phyloP scores from a whole-genome alignment of 306 rosid species.

The Trifolium fragiferum region DNA sequence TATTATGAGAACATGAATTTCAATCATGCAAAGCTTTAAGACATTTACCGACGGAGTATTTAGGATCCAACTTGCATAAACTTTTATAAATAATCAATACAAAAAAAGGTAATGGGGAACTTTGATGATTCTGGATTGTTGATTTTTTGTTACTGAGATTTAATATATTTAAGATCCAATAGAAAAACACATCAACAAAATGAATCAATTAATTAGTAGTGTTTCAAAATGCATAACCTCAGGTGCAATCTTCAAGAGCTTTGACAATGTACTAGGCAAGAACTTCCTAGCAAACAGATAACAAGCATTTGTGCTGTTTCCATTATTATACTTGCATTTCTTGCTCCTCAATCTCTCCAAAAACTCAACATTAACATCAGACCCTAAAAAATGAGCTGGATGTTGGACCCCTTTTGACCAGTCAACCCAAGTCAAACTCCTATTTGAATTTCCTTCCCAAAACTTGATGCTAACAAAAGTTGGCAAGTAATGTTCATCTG shows the following conservation, averaged over 20 bases:
- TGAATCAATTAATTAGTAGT: conserved; percentile 36
- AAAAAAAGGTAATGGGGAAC: neutral
- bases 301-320: conserved; percentile 47
- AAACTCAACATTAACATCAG: conserved; percentile 55
- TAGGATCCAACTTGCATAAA: neutral
- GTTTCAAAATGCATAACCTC: conserved; percentile 61
- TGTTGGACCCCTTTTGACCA: conserved; percentile 83
- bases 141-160: neutral
- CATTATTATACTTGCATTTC: conserved; percentile 58
- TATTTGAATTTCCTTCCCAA: conserved; percentile 63
- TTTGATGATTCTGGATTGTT: neutral
- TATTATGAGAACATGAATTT: neutral
- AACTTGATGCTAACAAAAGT: conserved; percentile 62
- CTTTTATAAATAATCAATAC: too few species aligned
- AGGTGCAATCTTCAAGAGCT: conserved; percentile 62
- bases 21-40: too few species aligned
- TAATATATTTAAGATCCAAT: too few species aligned
- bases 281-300: conserved; percentile 81
- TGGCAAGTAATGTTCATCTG: conserved; percentile 88
- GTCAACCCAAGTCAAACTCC: conserved; percentile 81
- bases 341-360: conserved; percentile 57
- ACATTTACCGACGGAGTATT: too few species aligned
- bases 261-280: conserved; percentile 51
- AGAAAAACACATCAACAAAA: conserved; percentile 28
- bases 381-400: conserved; percentile 56